phyloP scores from a whole-genome alignment of 73 alveolate genomes.

The Tetrahymena malaccensis region DNA sequence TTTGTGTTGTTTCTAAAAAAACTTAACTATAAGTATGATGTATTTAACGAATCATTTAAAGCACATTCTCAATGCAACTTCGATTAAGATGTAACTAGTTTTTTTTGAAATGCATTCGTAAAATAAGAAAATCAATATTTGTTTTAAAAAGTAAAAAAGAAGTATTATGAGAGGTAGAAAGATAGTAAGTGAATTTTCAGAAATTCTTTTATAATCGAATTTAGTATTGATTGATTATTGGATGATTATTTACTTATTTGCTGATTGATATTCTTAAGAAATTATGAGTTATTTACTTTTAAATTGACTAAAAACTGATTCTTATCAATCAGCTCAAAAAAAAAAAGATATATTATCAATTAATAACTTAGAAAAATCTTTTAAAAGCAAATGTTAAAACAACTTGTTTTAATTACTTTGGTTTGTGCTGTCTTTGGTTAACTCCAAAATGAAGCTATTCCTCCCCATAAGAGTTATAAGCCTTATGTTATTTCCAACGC shows the following conservation, averaged over 20 bases:
- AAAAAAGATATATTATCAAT: not conserved
- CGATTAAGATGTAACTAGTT: not conserved
- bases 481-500: conserved; percentile 1
- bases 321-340: not conserved
- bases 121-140: not conserved
- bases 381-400: not conserved
- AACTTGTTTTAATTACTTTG: not conserved
- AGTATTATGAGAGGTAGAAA: not conserved
- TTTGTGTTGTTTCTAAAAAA: no score
- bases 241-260: not conserved
- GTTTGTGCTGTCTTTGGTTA: not conserved
- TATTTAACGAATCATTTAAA: no score
- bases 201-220: not conserved
- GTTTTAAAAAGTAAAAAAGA: no score
- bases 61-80: not conserved
- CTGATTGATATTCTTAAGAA: not conserved
- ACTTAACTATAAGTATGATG: no score
- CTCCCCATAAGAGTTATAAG: not conserved
- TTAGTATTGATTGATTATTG: not conserved
- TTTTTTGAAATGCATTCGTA: not conserved
- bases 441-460: not conserved
- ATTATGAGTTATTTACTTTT: not conserved
- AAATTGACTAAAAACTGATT: not conserved
- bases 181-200: not conserved
- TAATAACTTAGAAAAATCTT: not conserved